A percentile compares a stretch with the other conserved stretches of the same genome.
phyloP scores from a whole-genome alignment of 139 green algal genomes.

The Chlamydomonas incerta region DNA sequence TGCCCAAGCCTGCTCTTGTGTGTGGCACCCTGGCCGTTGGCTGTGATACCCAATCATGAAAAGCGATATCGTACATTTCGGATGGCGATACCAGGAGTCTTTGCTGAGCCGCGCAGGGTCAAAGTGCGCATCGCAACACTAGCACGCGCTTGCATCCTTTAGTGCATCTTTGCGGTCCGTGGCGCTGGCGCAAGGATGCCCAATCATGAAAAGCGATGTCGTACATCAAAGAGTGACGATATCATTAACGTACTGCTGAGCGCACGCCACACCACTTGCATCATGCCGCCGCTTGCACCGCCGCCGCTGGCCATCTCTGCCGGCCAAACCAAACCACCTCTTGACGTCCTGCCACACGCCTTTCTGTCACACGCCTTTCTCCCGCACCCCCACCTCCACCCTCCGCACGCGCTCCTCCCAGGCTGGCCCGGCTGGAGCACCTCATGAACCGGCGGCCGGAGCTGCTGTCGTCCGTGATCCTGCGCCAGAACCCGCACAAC shows the following conservation, averaged over 20 bases:
- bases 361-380: no score
- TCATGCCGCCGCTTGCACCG: no score
- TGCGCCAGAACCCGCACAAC: conserved; percentile 98
- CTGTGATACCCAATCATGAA: not conserved
- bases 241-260: not conserved
- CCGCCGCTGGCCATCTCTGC: no score
- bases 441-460: conserved; percentile 86
- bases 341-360: no score
- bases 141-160: no score
- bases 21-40: no score
- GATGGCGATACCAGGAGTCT: not conserved
- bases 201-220: conserved; percentile 22
- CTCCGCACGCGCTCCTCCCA: conserved; percentile 24
- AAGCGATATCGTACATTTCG: conserved; percentile 15
- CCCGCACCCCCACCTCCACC: no score
- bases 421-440: conserved; percentile 90
- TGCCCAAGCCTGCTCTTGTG: no score
- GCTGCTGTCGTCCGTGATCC: conserved; percentile 91
- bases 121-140: no score
- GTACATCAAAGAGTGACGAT: not conserved
- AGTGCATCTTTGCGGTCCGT: not conserved
- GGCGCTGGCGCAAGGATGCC: not conserved
- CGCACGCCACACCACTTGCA: no score
- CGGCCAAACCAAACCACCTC: no score
- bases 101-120: no score